phyloP scores from a whole-genome alignment of 495 filamentous ascomycete genomes.

The Neurospora sp. region DNA sequence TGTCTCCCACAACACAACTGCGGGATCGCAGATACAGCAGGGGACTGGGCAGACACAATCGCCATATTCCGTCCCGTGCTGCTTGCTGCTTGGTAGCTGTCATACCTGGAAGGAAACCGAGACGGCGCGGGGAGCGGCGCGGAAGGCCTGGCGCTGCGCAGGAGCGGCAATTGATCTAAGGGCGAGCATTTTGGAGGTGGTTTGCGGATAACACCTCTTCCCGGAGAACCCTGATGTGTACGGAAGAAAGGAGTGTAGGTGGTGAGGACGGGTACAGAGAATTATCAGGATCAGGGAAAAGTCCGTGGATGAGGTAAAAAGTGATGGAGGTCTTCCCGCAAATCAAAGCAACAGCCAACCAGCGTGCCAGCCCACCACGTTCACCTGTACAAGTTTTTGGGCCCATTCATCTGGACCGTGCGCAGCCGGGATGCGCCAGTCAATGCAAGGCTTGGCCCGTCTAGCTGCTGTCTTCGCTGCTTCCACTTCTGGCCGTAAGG shows the following conservation, averaged over 20 bases:
- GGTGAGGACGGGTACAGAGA: constrained; percentile 3
- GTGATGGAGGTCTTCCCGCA: not conserved
- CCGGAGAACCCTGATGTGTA: not conserved
- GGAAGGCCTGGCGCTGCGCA: constrained; percentile 40
- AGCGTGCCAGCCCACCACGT: not conserved
- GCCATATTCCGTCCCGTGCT: not conserved
- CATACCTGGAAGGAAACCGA: constrained; percentile 37
- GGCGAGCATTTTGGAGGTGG: constrained; percentile 36
- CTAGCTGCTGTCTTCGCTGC: not conserved
- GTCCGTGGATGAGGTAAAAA: constrained; percentile 10
- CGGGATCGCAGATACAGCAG: not conserved
- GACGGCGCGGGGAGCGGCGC: constrained; percentile 34
- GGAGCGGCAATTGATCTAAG: constrained; percentile 42
- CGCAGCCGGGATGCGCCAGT: not conserved
- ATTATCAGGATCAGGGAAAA: constrained; percentile 1
- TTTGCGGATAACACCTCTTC: not conserved
- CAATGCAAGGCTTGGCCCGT: not conserved
- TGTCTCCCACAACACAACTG: not conserved
- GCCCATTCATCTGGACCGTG: not conserved
- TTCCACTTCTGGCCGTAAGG: not conserved
- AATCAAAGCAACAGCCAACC: constrained; percentile 3
- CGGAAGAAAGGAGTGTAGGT: not conserved
- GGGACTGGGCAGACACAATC: not conserved
- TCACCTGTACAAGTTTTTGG: not conserved
- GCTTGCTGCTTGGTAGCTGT: constrained; percentile 4